Conservation (phyloP, 2,329 filamentous ascomycete species). For the Aspergillus uvarum region DNA sequence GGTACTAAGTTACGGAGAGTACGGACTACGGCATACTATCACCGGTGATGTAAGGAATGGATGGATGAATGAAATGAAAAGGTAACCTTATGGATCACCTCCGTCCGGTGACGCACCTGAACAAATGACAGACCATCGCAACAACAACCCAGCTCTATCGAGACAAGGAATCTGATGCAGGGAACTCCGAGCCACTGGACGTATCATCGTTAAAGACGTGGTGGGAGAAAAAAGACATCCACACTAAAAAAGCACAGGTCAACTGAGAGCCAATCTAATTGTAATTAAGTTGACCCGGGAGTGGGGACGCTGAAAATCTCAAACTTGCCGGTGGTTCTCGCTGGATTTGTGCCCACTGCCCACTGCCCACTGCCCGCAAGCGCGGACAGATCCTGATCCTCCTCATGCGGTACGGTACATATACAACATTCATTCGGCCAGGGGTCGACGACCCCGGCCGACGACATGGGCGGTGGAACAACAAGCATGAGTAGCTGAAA, state of each 20-base stretch:
- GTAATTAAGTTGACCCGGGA: slow-evolving; percentile 4
- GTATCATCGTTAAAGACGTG: not conserved
- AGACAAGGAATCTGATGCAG: not conserved
- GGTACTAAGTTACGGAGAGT: no score
- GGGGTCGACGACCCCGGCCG: not conserved
- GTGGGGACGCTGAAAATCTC: slow-evolving; percentile 2
- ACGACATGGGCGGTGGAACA: not conserved
- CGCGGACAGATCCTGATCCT: not conserved
- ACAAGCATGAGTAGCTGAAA: not conserved
- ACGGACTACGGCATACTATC: no score
- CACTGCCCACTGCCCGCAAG: no score
- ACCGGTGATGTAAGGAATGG: no score
- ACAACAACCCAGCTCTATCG: not conserved
- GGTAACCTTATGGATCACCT: not conserved
- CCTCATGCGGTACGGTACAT: not conserved
- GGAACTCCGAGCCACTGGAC: not conserved
- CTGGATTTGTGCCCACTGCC: not conserved
- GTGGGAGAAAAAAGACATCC: not conserved
- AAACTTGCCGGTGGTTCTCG: not conserved
- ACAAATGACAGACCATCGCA: not conserved
- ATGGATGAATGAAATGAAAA: no score
- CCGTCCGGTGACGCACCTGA: not conserved
- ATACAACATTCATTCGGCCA: not conserved
- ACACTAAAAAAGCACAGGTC: slow-evolving; percentile 3
- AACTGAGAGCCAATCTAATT: slow-evolving; percentile 1